Conservation (phyloP, 352 stramenopile species). For the Globisporangium middletonii region DNA sequence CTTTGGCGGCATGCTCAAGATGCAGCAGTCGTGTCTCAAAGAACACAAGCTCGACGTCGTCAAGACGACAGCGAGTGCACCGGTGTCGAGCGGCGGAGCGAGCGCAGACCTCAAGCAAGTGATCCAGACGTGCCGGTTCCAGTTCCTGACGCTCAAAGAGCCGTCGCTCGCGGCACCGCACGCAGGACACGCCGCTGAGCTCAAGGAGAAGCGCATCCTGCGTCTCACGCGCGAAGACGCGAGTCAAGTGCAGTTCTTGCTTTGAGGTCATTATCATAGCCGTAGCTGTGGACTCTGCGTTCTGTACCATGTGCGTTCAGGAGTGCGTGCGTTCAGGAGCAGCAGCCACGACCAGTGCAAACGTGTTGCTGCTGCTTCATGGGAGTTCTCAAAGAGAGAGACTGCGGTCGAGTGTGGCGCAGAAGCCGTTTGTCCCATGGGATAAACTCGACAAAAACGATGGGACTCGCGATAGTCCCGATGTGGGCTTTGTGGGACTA, state of each 20-base stretch:
- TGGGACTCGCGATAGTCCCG: too few species aligned
- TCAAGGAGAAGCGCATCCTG: slow-evolving; percentile 48
- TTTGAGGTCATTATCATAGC: slow-evolving; percentile 21
- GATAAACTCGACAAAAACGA: too few species aligned
- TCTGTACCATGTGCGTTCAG: too few species aligned
- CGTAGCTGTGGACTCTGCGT: too few species aligned
- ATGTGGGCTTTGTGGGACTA: too few species aligned
- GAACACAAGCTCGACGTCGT: slow-evolving; percentile 70
- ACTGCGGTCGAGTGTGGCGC: too few species aligned
- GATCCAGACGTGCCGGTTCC: slow-evolving; percentile 81
- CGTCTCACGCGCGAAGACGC: slow-evolving; percentile 72
- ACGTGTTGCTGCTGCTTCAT: too few species aligned
- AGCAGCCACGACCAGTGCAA: too few species aligned
- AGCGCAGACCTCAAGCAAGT: slow-evolving; percentile 73
- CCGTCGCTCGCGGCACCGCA: slow-evolving; percentile 9
- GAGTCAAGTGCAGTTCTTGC: slow-evolving; percentile 76
- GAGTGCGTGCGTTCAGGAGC: too few species aligned
- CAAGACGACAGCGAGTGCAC: slow-evolving; percentile 32
- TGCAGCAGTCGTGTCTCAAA: slow-evolving; percentile 84
- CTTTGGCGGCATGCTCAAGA: slow-evolving; percentile 83
- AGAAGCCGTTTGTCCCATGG: too few species aligned
- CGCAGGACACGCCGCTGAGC: slow-evolving; percentile 1
- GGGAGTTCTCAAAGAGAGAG: too few species aligned
- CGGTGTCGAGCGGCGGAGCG: slow-evolving; percentile 44
- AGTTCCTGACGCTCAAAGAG: slow-evolving; percentile 66